A percentile compares a stretch with the other conserved stretches of the same genome.
Conservation (phyloP, 768 basidiomycete species). For the Auriculariales sp. region DNA sequence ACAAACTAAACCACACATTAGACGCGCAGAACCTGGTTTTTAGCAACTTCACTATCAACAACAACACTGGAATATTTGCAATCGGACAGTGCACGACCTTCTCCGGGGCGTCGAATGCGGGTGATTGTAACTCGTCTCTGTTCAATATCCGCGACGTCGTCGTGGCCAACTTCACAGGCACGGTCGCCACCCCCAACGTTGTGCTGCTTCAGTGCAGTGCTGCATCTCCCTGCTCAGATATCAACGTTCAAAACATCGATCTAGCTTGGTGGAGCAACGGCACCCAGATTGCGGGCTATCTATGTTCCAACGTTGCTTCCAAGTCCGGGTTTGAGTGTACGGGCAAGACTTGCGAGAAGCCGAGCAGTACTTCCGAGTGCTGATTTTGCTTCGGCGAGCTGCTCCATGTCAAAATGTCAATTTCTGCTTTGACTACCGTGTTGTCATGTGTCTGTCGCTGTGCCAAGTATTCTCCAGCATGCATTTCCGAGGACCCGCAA, state of each 20-base stretch:
- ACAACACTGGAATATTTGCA: conserved; percentile 12
- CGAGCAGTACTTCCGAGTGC: background rate
- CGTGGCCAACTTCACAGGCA: conserved; percentile 17
- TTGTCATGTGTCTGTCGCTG: too few relatives aligned
- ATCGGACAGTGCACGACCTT: conserved; percentile 20
- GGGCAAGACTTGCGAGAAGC: background rate
- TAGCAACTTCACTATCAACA: conserved; percentile 13
- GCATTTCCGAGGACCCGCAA: too few relatives aligned
- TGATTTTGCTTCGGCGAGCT: too few relatives aligned
- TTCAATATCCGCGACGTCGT: conserved; percentile 20
- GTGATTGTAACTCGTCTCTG: conserved; percentile 20
- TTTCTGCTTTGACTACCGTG: too few relatives aligned
- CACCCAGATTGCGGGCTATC: background rate
- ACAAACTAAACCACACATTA: too few relatives aligned
- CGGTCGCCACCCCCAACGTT: conserved; percentile 11
- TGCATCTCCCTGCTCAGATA: conserved; percentile 15
- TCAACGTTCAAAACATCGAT: background rate
- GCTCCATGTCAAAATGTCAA: too few relatives aligned
- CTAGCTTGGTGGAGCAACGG: background rate
- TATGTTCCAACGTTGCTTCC: background rate
- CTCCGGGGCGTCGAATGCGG: conserved; percentile 18
- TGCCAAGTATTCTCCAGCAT: too few relatives aligned
- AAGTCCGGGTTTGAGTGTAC: background rate
- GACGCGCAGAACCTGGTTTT: conserved; percentile 10
- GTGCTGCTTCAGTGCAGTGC: conserved; percentile 20